Conservation (phyloP, 257 asterid genomes). For the Jaltomata sinuosa region DNA sequence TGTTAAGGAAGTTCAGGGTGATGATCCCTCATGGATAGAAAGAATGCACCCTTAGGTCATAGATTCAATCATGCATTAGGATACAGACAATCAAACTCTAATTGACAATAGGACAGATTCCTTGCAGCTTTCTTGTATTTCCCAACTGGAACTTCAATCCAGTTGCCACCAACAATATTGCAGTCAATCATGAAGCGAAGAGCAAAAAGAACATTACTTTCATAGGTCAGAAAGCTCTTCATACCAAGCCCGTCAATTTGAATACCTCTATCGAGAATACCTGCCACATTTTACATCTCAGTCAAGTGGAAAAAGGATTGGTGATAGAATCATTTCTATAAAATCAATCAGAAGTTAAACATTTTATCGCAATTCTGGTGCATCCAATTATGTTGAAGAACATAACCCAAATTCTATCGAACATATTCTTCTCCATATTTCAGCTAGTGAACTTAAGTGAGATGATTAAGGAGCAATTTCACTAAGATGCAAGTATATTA, state of each 20-base stretch:
- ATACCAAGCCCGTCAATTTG: conserved; percentile 88
- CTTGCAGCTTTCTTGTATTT: conserved; percentile 56
- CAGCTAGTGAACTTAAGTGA: not conserved
- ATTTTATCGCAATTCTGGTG: not conserved
- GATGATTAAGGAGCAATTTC: not conserved
- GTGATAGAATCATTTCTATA: conserved; percentile 6
- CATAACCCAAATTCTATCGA: not conserved
- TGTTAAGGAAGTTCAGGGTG: conserved; percentile 23
- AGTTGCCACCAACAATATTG: conserved; percentile 90
- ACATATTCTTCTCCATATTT: not conserved
- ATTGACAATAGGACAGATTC: conserved; percentile 62
- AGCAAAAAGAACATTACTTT: conserved; percentile 93
- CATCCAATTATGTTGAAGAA: not conserved
- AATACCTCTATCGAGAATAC: conserved; percentile 90
- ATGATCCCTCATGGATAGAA: not conserved
- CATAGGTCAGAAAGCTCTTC: conserved; percentile 84
- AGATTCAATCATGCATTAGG: conserved; percentile 27
- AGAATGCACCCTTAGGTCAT: not conserved
- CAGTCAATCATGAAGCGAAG: conserved; percentile 98
- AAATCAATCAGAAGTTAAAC: not conserved
- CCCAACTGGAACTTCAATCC: conserved; percentile 87
- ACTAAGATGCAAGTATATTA: not conserved
- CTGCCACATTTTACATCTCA: conserved; percentile 28
- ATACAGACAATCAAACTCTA: conserved; percentile 96
- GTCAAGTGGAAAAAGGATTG: not conserved